Base-by-base conservation (phyloP, 805 yeast genomes). In the Sugiyamaella boreocaroliniensis region DNA sequence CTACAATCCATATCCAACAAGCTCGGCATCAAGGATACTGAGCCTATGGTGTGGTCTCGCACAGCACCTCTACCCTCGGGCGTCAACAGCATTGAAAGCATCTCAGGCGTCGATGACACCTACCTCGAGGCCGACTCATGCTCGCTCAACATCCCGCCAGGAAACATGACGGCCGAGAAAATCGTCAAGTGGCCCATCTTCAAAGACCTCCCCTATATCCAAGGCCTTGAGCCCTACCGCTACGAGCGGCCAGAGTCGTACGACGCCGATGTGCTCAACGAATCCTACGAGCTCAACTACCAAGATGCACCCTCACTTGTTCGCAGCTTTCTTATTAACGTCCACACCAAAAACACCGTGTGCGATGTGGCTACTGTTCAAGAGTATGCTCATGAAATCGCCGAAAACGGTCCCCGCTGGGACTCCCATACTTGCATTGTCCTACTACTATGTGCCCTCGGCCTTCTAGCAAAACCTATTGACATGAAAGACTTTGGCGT, bases 311-410 rank as follows among this genome's bases (percentile, higher is more conserved):
- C 58, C n/a, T 29, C 52, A 12, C 41, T 55, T 12, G 55, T 55
- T 14, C 37, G 52, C 2, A 34, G 50, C 29, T 55, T 55, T 15
- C 29, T 55, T 9, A 18, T 48, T 16, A 48, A 51, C 40, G 55
- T 52, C 19, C 58, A 55, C 47, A 52, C 49, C 44, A 55, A 55
- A 32, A 53, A 55, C 45, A 59, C 58, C 14, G 54, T 55, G n/a
- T 55, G 58, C 41, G 58, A 55, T 40, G 56, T 50, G 10, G 53
- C 48, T 7, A 40, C 50, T 4, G 50, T 55, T 15, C 56, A 49
- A 18, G 18, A 29, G 18, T 55, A 43, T 29, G 58, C 58, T 15
- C 42, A 40, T 16, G 56, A 55, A 10, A 44, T 54, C 14, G 51
- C 56, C 11, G 41, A 53, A 16, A 43, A 49, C 37, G 58, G 58